Evolutionary conservation across 805 yeast species (phyloP), one percentile per base, ranked within the genome.

Genomic region (Wickerhamiella allomyrinae): DNA sequence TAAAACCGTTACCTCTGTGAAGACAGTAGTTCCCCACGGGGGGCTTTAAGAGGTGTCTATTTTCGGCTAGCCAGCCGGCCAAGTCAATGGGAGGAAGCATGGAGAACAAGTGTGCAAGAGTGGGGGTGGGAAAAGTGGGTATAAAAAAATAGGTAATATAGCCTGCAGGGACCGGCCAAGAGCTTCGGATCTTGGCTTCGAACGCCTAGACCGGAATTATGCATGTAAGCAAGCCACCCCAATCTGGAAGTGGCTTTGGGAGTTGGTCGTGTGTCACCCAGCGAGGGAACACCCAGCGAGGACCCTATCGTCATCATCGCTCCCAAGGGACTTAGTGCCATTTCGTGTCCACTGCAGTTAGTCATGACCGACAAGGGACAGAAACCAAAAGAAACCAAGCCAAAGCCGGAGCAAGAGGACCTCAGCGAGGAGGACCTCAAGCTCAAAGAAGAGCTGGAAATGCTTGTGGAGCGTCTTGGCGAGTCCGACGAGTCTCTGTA

Each of bases 11-110:
- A 5, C 93, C 95, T 38, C 86, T 68, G 60, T 87, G 94, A 22
- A 87, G 72, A 55, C 95, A 85, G 62, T 63, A 87, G 57, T 87
- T 87, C 60, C 85, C 85, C 25, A 87, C 95, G 1, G 96, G 96
- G 1, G 96, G 96, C 58, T 82, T 77, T 29, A 87, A 69, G 11
- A 83, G 67, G 49, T 81, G 75, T 19, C 69, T 66, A 59, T 87
- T 83, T 53, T 82, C 93, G 31, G 67, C 66, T 14, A 87, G 70
- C 95, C 96, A 87, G 51, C 74, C 73, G 22, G 74, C 71, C 50
- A 87, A 70, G 57, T 86, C 79, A 34, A 87, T 74, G 8, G 95
- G 94, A 2, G 46, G 29, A 11, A 50, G 39, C 39, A 36, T 36
- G 37, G 17, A 22, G 9, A 9, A 22, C 8, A 7, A 7, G 6